Percentiles rank a stretch among this genome's conserved stretches.
phyloP scores from a whole-genome alignment of 1,284 basidiomycete genomes.

The Agroathelia rolfsii region DNA sequence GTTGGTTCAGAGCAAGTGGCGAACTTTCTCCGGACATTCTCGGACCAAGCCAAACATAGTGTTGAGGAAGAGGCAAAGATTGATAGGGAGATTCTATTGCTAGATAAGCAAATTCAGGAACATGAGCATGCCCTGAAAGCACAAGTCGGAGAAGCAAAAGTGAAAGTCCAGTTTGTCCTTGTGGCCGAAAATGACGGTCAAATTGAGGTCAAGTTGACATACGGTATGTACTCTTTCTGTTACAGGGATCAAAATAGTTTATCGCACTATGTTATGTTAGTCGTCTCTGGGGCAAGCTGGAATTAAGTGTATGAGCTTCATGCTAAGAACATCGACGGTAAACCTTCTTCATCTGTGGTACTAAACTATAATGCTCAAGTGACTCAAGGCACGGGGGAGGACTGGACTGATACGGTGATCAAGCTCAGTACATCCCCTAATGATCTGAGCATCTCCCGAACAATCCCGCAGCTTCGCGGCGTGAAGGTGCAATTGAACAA shows the following conservation, averaged over 20 bases:
- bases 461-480: too few species aligned
- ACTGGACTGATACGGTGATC: constrained; percentile 41
- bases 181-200: constrained; percentile 23
- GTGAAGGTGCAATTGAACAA: too few species aligned
- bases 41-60: constrained; percentile 27
- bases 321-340: constrained; percentile 33
- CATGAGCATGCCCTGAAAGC: constrained; percentile 22
- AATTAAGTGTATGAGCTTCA: constrained; percentile 47
- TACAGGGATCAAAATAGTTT: constrained; percentile 1
- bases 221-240: constrained; percentile 31
- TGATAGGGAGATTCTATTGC: constrained; percentile 28
- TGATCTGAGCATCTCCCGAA: too few species aligned
- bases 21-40: constrained; percentile 34
- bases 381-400: constrained; percentile 47
- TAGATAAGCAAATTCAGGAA: constrained; percentile 30
- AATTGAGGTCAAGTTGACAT: constrained; percentile 41
- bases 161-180: constrained; percentile 25
- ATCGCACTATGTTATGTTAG: constrained; percentile 19
- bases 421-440: constrained; percentile 45
- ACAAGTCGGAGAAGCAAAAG: constrained; percentile 25
- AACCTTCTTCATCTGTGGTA: constrained; percentile 31
- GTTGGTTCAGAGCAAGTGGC: too few species aligned
- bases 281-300: constrained; percentile 42
- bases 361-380: constrained; percentile 49
- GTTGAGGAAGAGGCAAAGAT: constrained; percentile 26